These are phyloP conservation scores for Zygoascus biomembranicola DNA, from an alignment of 805 yeast genomes.

Conservation along the genomic window DNA sequence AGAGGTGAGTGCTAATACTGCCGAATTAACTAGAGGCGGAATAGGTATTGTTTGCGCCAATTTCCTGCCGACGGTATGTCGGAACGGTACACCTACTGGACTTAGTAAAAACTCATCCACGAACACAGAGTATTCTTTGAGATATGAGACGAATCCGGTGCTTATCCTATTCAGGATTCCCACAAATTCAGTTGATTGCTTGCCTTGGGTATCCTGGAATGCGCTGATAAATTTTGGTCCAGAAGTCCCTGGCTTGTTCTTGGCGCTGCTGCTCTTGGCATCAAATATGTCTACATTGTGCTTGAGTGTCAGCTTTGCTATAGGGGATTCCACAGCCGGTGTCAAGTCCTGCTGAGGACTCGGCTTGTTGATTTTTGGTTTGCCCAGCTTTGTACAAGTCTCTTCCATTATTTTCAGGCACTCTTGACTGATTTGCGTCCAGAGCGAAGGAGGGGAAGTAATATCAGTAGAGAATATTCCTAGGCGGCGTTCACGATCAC, in stretches of 20 bases:
- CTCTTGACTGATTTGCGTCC: conserved; percentile 25
- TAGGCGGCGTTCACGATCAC: conserved; percentile 25
- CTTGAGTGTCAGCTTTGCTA: not conserved
- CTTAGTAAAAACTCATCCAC: conserved; percentile 16
- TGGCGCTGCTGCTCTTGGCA: not conserved
- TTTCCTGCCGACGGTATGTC: conserved; percentile 26
- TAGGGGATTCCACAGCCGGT: not conserved
- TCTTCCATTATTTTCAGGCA: conserved; percentile 18
- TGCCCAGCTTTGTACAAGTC: conserved; percentile 3
- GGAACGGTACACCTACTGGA: conserved; percentile 26
- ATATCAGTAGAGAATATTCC: conserved; percentile 28
- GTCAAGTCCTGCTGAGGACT: not conserved
- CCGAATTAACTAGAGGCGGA: conserved; percentile 21
- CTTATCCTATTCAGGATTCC: conserved; percentile 6
- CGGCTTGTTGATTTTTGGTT: not conserved
- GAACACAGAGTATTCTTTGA: conserved; percentile 6
- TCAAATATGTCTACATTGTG: not conserved
- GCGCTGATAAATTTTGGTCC: conserved; percentile 15
- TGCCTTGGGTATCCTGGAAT: conserved; percentile 21
- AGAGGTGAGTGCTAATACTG: conserved; percentile 26
- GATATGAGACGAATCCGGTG: not conserved
- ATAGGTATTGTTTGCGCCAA: conserved; percentile 21
- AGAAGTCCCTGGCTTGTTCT: not conserved
- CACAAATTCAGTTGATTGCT: conserved; percentile 16
- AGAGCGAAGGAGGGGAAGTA: conserved; percentile 24